These are phyloP conservation scores for Cladobotryum protrusum DNA, from an alignment of 2,329 filamentous ascomycete genomes.

Conservation along the genomic window DNA sequence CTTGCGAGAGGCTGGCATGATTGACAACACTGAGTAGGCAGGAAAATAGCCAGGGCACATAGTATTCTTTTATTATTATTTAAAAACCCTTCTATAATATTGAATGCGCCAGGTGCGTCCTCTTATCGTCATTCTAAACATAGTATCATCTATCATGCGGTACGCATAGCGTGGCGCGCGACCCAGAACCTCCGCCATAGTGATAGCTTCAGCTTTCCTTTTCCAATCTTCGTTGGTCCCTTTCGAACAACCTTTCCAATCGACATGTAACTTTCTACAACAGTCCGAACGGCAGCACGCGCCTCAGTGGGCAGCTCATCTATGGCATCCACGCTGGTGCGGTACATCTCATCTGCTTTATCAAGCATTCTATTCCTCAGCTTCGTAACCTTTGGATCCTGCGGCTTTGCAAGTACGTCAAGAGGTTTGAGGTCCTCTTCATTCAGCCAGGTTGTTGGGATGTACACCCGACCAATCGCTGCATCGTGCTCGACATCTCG, in stretches of 20 bases:
- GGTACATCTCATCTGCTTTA: constrained; percentile 56
- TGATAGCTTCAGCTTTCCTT: constrained; percentile 37
- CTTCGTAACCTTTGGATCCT: constrained; percentile 30
- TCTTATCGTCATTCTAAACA: no score
- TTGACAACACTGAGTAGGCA: not conserved
- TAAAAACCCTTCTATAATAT: no score
- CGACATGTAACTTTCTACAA: constrained; percentile 71
- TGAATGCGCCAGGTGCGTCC: no score
- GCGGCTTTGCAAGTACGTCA: constrained; percentile 40
- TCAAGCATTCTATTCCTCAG: constrained; percentile 51
- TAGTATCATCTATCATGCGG: not conserved
- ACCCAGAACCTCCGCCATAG: constrained; percentile 44
- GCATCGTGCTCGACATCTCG: constrained; percentile 67
- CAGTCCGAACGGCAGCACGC: constrained; percentile 58
- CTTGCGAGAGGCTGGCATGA: not conserved
- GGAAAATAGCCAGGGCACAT: no score
- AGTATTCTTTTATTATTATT: no score
- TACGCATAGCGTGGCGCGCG: constrained; percentile 49
- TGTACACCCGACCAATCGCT: constrained; percentile 58
- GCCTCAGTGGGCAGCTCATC: constrained; percentile 54
- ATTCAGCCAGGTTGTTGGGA: constrained; percentile 58
- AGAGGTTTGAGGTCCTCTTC: constrained; percentile 48
- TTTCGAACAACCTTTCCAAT: constrained; percentile 58
- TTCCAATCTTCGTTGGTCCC: constrained; percentile 27
- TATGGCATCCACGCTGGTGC: constrained; percentile 49